These are phyloP conservation scores for Arctium lappa DNA, from an alignment of 129 eudicot species.

Conservation along the genomic window DNA sequence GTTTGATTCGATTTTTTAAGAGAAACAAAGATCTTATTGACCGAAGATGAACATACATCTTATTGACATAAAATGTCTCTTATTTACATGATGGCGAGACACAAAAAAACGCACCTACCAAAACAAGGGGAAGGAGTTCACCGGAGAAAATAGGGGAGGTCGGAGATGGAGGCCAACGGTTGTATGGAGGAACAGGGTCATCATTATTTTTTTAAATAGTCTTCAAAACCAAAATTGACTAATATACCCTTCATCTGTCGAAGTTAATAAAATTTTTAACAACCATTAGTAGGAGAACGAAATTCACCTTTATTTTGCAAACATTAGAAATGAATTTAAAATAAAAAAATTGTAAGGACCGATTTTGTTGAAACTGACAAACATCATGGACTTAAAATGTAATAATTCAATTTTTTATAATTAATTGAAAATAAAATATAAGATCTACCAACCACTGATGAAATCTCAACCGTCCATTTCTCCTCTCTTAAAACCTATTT, in stretches of 20 bases:
- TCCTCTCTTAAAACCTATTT: slow-evolving; percentile 18
- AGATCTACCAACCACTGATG: slow-evolving; percentile 12
- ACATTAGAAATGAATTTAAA: too few species aligned
- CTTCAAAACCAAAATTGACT: neutral
- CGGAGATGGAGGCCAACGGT: neutral
- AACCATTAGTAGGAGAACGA: too few species aligned
- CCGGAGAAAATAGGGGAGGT: neutral
- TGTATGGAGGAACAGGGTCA: neutral
- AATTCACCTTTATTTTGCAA: too few species aligned
- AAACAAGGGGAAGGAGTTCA: neutral
- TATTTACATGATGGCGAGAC: neutral
- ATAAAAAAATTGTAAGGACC: neutral
- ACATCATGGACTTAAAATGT: neutral
- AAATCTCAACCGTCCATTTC: slow-evolving; percentile 9
- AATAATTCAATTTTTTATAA: neutral
- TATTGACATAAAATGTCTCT: neutral
- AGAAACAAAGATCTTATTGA: neutral
- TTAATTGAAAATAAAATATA: neutral
- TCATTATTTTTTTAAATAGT: neutral
- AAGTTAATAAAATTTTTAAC: neutral
- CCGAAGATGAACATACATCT: too few species aligned
- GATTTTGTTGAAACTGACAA: neutral
- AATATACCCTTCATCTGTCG: neutral
- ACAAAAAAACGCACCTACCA: neutral
- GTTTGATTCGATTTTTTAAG: neutral